Conservation (phyloP, 192 early-diverging fungal species). For the Backusella tarrabulga region DNA sequence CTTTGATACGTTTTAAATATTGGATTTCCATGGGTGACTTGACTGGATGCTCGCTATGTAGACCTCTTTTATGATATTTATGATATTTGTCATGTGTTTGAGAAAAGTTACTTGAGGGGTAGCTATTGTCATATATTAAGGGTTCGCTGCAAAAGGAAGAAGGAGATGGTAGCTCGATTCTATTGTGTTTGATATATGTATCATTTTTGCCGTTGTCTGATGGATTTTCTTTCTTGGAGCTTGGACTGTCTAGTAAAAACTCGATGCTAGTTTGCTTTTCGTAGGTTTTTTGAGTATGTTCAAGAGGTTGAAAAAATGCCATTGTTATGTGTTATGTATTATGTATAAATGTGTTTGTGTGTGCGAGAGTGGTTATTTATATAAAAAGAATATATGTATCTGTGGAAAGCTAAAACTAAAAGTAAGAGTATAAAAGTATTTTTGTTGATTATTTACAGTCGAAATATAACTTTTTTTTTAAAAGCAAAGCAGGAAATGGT, state of each 20-base stretch:
- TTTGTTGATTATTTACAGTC: neutral
- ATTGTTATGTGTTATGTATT: neutral
- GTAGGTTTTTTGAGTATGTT: constrained; percentile 8
- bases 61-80: neutral
- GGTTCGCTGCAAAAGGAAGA: constrained; percentile 3
- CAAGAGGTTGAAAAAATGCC: constrained; percentile 1
- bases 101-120: constrained; percentile 1
- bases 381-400: neutral
- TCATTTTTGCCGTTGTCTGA: neutral
- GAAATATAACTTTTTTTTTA: neutral
- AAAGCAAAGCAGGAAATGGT: neutral
- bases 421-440: neutral
- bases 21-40: constrained; percentile 5
- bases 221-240: neutral
- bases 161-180: neutral
- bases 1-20: constrained; percentile 5
- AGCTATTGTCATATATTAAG: constrained; percentile 5
- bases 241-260: neutral
- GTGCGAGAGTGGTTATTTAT: neutral
- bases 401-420: neutral
- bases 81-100: neutral
- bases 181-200: neutral
- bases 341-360: neutral
- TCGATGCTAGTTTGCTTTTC: constrained; percentile 2
- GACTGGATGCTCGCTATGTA: neutral